A percentile compares a stretch with the other conserved stretches of the same genome.
Conservation (phyloP, 192 early-diverging fungal genomes). For the Chytriomyces sp. region DNA sequence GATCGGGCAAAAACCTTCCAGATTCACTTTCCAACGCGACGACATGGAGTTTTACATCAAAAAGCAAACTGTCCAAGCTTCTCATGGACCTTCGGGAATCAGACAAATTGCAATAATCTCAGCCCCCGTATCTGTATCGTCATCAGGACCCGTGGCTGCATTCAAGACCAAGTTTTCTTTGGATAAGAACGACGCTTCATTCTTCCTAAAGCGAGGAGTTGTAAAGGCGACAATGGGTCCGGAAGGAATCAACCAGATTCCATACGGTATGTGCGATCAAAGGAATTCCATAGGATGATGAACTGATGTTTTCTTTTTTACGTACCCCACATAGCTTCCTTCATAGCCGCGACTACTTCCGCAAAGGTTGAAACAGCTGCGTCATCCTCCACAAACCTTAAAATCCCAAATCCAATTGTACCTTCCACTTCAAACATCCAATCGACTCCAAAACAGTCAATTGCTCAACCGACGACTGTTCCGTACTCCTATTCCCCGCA, state of each 20-base stretch:
- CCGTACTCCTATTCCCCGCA: no score
- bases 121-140: background rate
- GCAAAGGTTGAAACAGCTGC: no score
- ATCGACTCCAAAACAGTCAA: no score
- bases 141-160: background rate
- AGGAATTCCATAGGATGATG: background rate
- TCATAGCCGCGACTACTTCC: background rate
- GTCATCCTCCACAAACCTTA: no score
- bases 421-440: no score
- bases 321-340: background rate
- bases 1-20: no score
- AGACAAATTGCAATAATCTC: background rate
- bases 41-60: no score
- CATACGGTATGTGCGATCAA: background rate
- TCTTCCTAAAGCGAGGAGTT: background rate
- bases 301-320: background rate
- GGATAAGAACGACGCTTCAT: background rate
- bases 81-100: background rate
- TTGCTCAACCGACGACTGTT: no score
- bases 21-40: no score
- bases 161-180: background rate
- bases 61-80: background rate
- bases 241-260: background rate
- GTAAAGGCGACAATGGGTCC: background rate
- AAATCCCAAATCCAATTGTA: no score